phyloP scores from a whole-genome alignment of 2,329 filamentous ascomycete species.

The Epichloe sp. region DNA sequence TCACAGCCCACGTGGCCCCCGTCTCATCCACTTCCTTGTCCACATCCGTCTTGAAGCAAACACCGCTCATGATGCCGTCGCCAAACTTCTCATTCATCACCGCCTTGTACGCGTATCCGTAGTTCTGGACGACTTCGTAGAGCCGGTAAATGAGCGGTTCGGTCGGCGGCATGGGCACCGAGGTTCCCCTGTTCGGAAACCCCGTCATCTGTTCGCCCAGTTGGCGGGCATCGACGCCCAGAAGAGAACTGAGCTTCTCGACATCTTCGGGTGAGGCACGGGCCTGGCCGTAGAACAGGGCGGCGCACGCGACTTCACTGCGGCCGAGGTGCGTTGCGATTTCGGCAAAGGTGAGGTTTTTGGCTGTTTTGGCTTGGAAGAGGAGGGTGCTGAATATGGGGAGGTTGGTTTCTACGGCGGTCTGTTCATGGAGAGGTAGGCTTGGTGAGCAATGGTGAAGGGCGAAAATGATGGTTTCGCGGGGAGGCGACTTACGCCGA shows the following conservation, averaged over 20 bases:
- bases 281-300: slow-evolving; percentile 82
- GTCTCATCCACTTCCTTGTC: slow-evolving; percentile 86
- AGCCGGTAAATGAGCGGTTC: slow-evolving; percentile 60
- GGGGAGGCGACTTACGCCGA: slow-evolving; percentile 1
- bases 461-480: neutral
- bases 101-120: slow-evolving; percentile 91
- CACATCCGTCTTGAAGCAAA: slow-evolving; percentile 78
- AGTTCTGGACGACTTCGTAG: slow-evolving; percentile 94
- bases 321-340: slow-evolving; percentile 64
- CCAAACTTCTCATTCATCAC: slow-evolving; percentile 91
- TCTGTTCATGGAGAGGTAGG: slow-evolving; percentile 26
- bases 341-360: slow-evolving; percentile 64
- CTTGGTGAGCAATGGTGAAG: neutral
- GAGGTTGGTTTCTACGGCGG: slow-evolving; percentile 53
- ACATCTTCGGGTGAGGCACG: slow-evolving; percentile 57
- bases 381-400: slow-evolving; percentile 59
- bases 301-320: slow-evolving; percentile 72
- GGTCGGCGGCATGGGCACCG: slow-evolving; percentile 27
- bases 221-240: slow-evolving; percentile 43
- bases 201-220: slow-evolving; percentile 53
- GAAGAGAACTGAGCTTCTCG: slow-evolving; percentile 49
- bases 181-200: slow-evolving; percentile 69
- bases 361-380: slow-evolving; percentile 57
- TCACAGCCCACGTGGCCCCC: slow-evolving; percentile 71
- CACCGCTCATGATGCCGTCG: slow-evolving; percentile 94